Evolutionary conservation across 2,329 filamentous ascomycete species (phyloP), one percentile per base, ranked within the genome.

Genomic region (Penicillium verrucosum): DNA sequence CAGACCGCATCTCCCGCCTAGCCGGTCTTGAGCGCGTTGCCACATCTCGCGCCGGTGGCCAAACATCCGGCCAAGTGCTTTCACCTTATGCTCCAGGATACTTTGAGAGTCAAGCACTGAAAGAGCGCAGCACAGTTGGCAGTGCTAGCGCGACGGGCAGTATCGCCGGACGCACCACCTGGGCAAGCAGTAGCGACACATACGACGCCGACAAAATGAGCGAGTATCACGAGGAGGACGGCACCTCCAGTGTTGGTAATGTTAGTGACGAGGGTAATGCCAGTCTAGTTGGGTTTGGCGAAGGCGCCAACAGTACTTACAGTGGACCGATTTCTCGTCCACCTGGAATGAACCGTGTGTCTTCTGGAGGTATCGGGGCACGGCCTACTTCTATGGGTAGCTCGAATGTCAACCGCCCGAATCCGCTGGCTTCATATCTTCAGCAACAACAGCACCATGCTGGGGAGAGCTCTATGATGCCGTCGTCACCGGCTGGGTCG

Each of bases 1-100:
- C 91, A 61, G 92, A 97, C 75, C 92, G 93, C 68, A 97, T 97
- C 75, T 96, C 92, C 42, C 92, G 93, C 49, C 86, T 97, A 23
- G 90, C 92, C 12, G 93, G 93, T n/a, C 84, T 97, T 37, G 92
- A 96, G 73, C 86, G 90, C 55, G 87, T 97, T 56, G 87, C 89
- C 16, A 89, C 90, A n/a, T 82, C 88, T 42, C 87, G 89, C 60
- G 80, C 84, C 30, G 70, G 67, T 43, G 66, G 75, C 74, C 60
- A 67, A 58, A 65, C 58, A 29, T 63, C 58, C 41, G 60, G 73
- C 55, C 74, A 76, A 49, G 74, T 71, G 45, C 73, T 74, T 29
- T 67, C 66, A 45, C 59, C 68, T 9, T 76, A 79, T 51, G 70
- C 80, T 58, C 83, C 86, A 1, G 86, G 88, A 34, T 96, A 93